Base-by-base conservation (phyloP, 2,329 filamentous ascomycete species). In the Furcasterigmium sp. region DNA sequence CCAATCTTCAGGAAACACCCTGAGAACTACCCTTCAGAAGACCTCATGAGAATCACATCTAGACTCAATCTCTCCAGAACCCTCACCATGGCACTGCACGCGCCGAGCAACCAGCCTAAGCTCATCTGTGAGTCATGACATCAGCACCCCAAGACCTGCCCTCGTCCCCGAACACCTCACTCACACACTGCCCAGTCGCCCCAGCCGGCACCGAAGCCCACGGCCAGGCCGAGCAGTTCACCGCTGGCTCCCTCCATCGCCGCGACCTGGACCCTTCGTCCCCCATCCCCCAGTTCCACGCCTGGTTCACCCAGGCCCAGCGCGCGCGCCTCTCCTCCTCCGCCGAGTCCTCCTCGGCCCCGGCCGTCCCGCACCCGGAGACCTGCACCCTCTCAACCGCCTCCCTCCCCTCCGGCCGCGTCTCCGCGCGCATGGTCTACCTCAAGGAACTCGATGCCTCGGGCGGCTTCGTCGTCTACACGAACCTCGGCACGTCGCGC, bases 301-400 rank as follows among this genome's bases (percentile, higher is more conserved):
- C 69, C 48, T 98, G 93, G 93, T 98, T 95, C 75, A 74, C 77
- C 11, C 75, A 83, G 47, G 87, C 91, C 0, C 79, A 84, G 49
- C 58, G 59, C 30, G 43, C 46, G 21, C 29, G 29, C 29, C 13
- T 38, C 32, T 41, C 42, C 72, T 5, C 57, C 19, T 19, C 39
- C 8, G 21, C 35, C 6, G 10, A 18, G 10, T 5, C 19, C 35
- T 18, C 13, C 35, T 10, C 13, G 18, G 19, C 69, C 9, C 59
- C 69, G 4, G 56, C 54, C 20, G 77, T 90, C 37, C 70, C 81
- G 37, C 86, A 94, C 53, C 91, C 91, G 2, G 93, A 98, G 65
- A 87, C 93, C 1, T 90, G 89, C 57, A 90, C 85, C 2, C 74
- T 98, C 2, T 85, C 90, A 4, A 98, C 93, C 1, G 90, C 91